Evolutionary conservation across 176 grass and related monocot species (phyloP).

Genomic region (Elaeis guineensis): DNA sequence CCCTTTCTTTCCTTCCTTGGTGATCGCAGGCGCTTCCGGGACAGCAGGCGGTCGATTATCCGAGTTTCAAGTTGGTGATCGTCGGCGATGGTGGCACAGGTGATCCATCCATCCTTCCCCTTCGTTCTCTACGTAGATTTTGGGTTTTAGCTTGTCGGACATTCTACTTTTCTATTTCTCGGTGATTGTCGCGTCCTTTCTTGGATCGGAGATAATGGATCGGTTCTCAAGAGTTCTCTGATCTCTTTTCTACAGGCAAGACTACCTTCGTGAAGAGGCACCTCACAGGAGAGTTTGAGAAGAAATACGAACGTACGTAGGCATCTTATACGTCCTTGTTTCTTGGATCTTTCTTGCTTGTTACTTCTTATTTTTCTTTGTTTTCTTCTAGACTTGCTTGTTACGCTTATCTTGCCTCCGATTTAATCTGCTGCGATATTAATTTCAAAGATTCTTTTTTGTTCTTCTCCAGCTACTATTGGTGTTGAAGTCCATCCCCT

Average conservation of each 20-base stretch:
- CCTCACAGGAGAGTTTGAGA: slow-evolving; percentile 36
- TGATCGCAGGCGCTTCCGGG: slow-evolving; percentile 26
- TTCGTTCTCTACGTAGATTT: background rate
- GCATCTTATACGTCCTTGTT: slow-evolving; percentile 1
- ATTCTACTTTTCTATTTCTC: background rate
- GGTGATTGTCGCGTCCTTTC: background rate
- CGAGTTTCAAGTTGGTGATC: slow-evolving; percentile 40
- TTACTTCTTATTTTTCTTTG: background rate
- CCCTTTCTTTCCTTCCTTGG: background rate
- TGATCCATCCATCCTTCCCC: background rate
- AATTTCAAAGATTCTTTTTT: background rate
- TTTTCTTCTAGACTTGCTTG: background rate
- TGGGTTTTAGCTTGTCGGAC: background rate
- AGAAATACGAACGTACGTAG: slow-evolving; percentile 33
- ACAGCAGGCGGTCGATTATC: slow-evolving; percentile 27
- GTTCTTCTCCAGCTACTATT: slow-evolving; percentile 23
- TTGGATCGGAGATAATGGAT: too few species aligned
- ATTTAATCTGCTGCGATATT: background rate
- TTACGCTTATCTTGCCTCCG: background rate
- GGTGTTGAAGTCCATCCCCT: slow-evolving; percentile 40
- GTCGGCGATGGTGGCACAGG: slow-evolving; percentile 37
- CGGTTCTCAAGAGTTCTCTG: too few species aligned
- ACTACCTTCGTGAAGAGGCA: slow-evolving; percentile 33
- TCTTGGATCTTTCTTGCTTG: background rate
- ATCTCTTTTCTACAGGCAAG: slow-evolving; percentile 17